A percentile compares a stretch with the other conserved stretches of the same genome.
Evolutionary conservation across 1,284 basidiomycete species (phyloP).

Genomic region (Neotropicomus parvogracilis): DNA sequence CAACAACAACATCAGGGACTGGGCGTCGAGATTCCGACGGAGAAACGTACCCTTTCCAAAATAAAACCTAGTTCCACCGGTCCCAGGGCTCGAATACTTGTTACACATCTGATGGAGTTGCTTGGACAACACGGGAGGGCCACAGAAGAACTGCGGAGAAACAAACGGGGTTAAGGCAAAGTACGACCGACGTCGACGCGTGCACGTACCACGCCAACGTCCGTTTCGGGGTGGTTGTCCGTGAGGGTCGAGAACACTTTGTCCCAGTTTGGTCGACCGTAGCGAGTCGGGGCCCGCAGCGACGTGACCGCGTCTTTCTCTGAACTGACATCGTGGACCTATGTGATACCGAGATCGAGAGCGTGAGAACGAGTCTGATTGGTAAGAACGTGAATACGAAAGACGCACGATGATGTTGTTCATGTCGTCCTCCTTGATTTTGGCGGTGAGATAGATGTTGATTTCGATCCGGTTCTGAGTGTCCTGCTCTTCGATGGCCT

Average conservation of each 20-base stretch:
- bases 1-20: slow-evolving; percentile 4
- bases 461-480: slow-evolving; percentile 80
- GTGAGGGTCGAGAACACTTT: slow-evolving; percentile 71
- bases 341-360: slow-evolving; percentile 1
- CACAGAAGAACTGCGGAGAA: slow-evolving; percentile 68
- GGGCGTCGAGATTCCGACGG: background rate
- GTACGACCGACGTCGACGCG: background rate
- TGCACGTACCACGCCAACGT: slow-evolving; percentile 71
- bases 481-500: slow-evolving; percentile 90
- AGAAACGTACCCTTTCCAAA: slow-evolving; percentile 69
- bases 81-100: slow-evolving; percentile 77
- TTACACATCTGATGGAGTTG: slow-evolving; percentile 75
- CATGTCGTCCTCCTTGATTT: slow-evolving; percentile 84
- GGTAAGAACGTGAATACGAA: background rate
- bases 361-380: no score
- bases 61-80: slow-evolving; percentile 80
- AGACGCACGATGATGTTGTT: slow-evolving; percentile 76
- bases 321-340: slow-evolving; percentile 83
- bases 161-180: slow-evolving; percentile 2
- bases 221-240: slow-evolving; percentile 79
- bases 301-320: slow-evolving; percentile 85
- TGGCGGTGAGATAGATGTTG: slow-evolving; percentile 87
- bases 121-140: slow-evolving; percentile 66
- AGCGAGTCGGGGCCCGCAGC: slow-evolving; percentile 87
- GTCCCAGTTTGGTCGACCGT: slow-evolving; percentile 91